phyloP scores from a whole-genome alignment of 805 yeast genomes.

The Starmerella sp. region DNA sequence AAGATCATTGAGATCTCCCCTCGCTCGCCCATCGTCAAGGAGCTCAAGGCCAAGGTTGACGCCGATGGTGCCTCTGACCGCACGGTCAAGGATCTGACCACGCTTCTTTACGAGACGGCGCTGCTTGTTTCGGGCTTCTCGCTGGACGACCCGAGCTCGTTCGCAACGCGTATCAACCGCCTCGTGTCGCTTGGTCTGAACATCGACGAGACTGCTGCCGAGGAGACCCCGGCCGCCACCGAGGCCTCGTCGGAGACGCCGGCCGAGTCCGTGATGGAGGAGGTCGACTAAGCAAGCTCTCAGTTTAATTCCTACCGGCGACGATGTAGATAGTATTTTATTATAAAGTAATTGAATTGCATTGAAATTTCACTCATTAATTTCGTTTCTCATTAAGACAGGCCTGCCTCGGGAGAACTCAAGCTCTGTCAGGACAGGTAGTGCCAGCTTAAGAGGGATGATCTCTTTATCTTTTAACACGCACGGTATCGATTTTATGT shows the following conservation, averaged over 20 bases:
- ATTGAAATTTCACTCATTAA: not conserved
- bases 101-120: constrained; percentile 94
- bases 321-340: not conserved
- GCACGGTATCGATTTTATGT: not conserved
- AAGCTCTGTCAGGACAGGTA: too few species aligned
- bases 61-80: constrained; percentile 96
- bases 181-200: constrained; percentile 95
- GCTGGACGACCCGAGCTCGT: constrained; percentile 94
- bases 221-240: constrained; percentile 38
- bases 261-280: constrained; percentile 96
- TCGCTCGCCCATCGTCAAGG: constrained; percentile 86
- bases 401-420: too few species aligned
- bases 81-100: constrained; percentile 95
- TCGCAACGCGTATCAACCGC: constrained; percentile 96
- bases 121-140: constrained; percentile 97
- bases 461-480: too few species aligned
- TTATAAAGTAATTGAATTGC: constrained; percentile 1
- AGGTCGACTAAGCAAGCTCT: constrained; percentile 61
- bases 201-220: constrained; percentile 57
- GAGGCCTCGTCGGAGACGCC: constrained; percentile 39
- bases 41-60: constrained; percentile 92
- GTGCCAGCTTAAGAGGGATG: too few species aligned
- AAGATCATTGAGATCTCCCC: constrained; percentile 98
- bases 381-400: too few species aligned
- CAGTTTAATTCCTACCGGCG: not conserved